These are phyloP conservation scores for Cryptosporidium parvum DNA, from an alignment of 169 alveolate genomes.

Conservation along the genomic window DNA sequence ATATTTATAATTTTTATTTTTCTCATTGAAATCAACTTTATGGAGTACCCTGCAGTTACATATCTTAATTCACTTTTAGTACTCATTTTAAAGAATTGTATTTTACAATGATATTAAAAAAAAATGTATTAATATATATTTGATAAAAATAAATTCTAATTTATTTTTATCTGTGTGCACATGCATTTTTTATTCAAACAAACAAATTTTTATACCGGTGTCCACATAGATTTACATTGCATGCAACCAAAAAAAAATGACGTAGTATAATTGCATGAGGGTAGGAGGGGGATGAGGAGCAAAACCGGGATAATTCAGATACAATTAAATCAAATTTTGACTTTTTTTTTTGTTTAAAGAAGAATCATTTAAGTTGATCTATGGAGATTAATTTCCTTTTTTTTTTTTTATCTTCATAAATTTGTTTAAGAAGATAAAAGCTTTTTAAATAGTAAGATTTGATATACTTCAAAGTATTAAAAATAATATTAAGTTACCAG, in stretches of 20 bases:
- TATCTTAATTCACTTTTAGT: background rate
- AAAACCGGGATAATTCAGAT: background rate
- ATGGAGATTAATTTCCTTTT: background rate
- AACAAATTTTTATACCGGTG: constrained; percentile 3
- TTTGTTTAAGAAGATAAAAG: too few species aligned
- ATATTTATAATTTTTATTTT: too few species aligned
- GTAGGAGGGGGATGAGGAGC: background rate
- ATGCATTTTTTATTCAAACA: background rate
- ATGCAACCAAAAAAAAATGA: background rate
- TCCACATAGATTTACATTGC: constrained; percentile 33
- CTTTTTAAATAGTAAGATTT: background rate
- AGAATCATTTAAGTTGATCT: background rate
- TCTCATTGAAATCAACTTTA: background rate
- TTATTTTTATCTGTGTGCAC: background rate
- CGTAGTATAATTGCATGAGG: constrained; percentile 1
- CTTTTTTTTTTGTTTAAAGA: background rate
- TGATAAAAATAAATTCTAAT: background rate
- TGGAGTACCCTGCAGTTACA: background rate
- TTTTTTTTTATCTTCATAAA: too few species aligned
- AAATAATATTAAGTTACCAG: too few species aligned
- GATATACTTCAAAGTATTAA: background rate
- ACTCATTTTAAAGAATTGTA: background rate
- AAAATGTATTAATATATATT: too few species aligned
- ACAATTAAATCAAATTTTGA: background rate
- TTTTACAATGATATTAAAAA: too few species aligned